These are phyloP conservation scores for Limnanthes douglasii DNA, from an alignment of 345 rosid genomes.

Conservation along the genomic window DNA sequence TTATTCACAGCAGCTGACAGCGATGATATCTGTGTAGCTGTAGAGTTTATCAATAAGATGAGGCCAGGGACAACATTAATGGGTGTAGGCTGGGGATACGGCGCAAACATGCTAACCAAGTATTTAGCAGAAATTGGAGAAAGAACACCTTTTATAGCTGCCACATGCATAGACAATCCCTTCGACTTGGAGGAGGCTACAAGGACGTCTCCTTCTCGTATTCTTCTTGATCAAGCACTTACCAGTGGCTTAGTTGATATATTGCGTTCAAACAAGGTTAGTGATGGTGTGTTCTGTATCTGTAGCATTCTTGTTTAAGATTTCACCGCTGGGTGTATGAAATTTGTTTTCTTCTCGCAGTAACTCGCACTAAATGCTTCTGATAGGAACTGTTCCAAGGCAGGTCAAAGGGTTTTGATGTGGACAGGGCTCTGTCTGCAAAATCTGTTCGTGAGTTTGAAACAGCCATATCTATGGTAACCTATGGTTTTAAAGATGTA, in stretches of 20 bases:
- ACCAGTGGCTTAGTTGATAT: slow-evolving; percentile 62
- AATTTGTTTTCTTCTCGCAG: neutral
- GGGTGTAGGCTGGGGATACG: slow-evolving; percentile 85
- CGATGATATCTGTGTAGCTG: slow-evolving; percentile 72
- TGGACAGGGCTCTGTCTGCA: slow-evolving; percentile 62
- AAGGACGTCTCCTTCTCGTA: slow-evolving; percentile 32
- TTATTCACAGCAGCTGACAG: slow-evolving; percentile 96
- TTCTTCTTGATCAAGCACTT: slow-evolving; percentile 43
- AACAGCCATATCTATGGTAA: slow-evolving; percentile 72
- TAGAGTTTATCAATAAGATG: slow-evolving; percentile 55
- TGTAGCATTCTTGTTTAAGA: neutral
- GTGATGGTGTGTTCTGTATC: slow-evolving; percentile 7
- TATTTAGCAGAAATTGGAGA: slow-evolving; percentile 86
- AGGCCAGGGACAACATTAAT: slow-evolving; percentile 87
- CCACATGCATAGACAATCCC: slow-evolving; percentile 78
- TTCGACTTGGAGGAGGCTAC: slow-evolving; percentile 89
- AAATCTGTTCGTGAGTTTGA: slow-evolving; percentile 89
- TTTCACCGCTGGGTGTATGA: neutral
- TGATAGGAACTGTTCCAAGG: slow-evolving; percentile 81
- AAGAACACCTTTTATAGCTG: slow-evolving; percentile 75
- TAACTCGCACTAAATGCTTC: slow-evolving; percentile 10
- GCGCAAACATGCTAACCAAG: slow-evolving; percentile 85
- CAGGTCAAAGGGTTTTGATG: slow-evolving; percentile 62
- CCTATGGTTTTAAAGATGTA: slow-evolving; percentile 59
- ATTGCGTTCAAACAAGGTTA: slow-evolving; percentile 72